phyloP scores from a whole-genome alignment of 805 yeast genomes.

The Starmerella bombicola region DNA sequence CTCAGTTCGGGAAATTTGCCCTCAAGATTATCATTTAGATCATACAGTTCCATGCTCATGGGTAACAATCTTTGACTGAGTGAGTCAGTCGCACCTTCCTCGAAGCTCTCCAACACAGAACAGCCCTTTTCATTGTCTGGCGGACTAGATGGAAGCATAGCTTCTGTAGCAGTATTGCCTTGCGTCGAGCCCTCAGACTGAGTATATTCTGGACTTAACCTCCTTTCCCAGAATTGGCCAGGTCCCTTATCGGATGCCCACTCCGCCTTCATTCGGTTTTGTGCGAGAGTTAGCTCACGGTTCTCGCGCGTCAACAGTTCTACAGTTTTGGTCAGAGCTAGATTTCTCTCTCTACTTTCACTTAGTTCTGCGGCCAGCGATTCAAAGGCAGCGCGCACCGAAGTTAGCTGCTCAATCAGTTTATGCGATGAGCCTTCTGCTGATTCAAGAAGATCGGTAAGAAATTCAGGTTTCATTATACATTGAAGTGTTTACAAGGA shows the following conservation, averaged over 20 bases:
- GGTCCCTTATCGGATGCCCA: conserved; percentile 8
- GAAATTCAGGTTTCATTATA: too few relatives aligned
- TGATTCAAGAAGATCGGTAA: too few relatives aligned
- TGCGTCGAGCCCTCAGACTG: conserved; percentile 8
- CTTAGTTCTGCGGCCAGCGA: too few relatives aligned
- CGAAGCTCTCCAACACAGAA: background rate
- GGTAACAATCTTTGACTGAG: conserved; percentile 11
- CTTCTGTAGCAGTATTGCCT: background rate
- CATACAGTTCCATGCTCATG: conserved; percentile 9
- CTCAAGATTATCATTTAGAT: too few relatives aligned
- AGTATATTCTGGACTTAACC: background rate
- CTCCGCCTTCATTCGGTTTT: background rate
- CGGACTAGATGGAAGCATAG: conserved; percentile 7
- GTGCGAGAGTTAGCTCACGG: conserved; percentile 4
- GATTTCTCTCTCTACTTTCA: too few relatives aligned
- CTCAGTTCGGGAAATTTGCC: too few relatives aligned
- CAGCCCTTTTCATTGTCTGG: background rate
- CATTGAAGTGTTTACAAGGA: too few relatives aligned
- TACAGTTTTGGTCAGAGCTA: background rate
- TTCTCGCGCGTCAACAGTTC: background rate
- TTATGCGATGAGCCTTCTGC: too few relatives aligned
- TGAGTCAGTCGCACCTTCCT: background rate
- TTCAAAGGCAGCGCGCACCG: too few relatives aligned
- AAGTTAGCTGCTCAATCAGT: too few relatives aligned
- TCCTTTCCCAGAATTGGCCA: conserved; percentile 8